A percentile compares a stretch with the other conserved stretches of the same genome.
Evolutionary conservation across 2,329 filamentous ascomycete species (phyloP).

Genomic region (Pseudogymnoascus sp.): DNA sequence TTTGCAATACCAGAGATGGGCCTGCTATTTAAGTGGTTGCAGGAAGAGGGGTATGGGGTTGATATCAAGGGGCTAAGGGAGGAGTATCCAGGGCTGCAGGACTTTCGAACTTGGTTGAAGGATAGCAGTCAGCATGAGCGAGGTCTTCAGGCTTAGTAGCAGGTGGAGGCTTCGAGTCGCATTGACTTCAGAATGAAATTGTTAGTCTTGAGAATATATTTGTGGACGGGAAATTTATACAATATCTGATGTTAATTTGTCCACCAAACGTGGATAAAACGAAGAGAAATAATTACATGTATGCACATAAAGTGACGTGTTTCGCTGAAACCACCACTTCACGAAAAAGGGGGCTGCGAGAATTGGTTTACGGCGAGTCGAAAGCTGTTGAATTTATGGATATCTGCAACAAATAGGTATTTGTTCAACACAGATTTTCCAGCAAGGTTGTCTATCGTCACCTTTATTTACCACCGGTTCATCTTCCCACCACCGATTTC

Average conservation of each 20-base stretch:
- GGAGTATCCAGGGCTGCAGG: slow-evolving; percentile 34
- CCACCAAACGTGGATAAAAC: too few relatives aligned
- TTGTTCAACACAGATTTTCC: neutral
- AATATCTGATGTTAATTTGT: neutral
- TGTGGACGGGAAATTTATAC: neutral
- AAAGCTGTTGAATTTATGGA: neutral
- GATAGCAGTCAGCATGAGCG: slow-evolving; percentile 24
- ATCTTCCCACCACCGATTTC: neutral
- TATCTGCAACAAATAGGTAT: neutral
- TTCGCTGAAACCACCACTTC: too few relatives aligned
- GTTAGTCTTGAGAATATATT: neutral
- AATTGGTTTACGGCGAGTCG: neutral
- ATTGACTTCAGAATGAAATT: neutral
- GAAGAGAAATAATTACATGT: too few relatives aligned
- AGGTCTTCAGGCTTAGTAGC: neutral
- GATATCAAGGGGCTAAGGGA: slow-evolving; percentile 32
- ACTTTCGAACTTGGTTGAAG: slow-evolving; percentile 38
- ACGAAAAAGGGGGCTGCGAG: neutral
- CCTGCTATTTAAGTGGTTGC: slow-evolving; percentile 27
- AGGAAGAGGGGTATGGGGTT: slow-evolving; percentile 23
- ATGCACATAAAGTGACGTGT: too few relatives aligned
- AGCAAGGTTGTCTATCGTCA: neutral
- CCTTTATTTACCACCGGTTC: neutral
- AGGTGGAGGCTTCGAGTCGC: neutral
- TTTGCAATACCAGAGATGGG: slow-evolving; percentile 23